These are phyloP conservation scores for Excoecaria agallocha DNA, from an alignment of 345 rosid genomes.

Conservation along the genomic window DNA sequence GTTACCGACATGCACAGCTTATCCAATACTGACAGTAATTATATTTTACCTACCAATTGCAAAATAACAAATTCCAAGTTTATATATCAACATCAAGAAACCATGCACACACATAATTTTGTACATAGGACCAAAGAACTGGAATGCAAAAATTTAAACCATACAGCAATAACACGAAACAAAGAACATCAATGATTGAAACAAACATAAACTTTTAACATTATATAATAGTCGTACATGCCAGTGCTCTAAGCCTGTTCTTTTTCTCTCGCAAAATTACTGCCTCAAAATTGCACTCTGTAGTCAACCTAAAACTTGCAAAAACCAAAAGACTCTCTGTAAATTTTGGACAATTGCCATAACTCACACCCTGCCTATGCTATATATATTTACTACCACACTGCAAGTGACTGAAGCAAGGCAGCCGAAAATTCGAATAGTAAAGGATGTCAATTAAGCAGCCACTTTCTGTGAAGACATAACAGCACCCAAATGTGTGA, in stretches of 20 bases:
- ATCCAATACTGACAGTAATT: too few relatives aligned
- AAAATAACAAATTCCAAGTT: too few relatives aligned
- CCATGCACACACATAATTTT: neutral
- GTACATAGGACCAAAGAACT: neutral
- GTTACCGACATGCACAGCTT: too few relatives aligned
- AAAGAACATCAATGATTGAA: neutral
- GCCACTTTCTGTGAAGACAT: conserved; percentile 20
- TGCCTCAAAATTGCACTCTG: conserved; percentile 27
- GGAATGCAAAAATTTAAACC: neutral
- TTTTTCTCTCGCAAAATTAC: conserved; percentile 16
- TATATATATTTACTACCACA: conserved; percentile 16
- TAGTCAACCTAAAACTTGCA: neutral
- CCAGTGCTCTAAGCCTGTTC: conserved; percentile 17
- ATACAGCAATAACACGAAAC: neutral
- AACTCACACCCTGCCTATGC: neutral
- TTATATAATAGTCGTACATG: conserved; percentile 6
- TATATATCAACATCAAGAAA: neutral
- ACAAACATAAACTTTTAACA: neutral
- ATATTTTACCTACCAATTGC: too few relatives aligned
- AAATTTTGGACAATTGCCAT: neutral
- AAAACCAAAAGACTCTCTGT: neutral
- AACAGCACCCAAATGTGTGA: conserved; percentile 26
- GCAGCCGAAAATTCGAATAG: neutral
- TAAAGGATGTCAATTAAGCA: conserved; percentile 15
- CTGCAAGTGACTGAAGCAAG: neutral